Base-by-base conservation (phyloP, 2,329 filamentous ascomycete species). In the Penicillium griseofulvum region DNA sequence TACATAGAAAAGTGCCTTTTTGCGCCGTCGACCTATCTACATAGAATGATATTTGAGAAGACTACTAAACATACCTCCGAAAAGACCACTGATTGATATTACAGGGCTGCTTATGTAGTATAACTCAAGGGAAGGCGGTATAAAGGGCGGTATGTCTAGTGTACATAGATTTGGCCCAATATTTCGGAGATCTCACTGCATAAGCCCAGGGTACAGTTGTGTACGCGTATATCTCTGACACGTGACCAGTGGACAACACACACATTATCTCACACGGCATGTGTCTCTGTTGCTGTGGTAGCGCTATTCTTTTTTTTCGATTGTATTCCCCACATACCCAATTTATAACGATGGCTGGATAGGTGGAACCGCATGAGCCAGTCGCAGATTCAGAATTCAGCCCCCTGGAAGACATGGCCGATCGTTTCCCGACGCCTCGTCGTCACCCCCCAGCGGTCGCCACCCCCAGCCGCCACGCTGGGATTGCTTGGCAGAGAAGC, bases 401-500 rank as follows among this genome's bases (percentile, higher is more conserved):
- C 59, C 58, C 46, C 59, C 53, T 55, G 42, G 24, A n/a, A 41
- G 36, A 55, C 49, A 54, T 41, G 52, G 56, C 52, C 58, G 58
- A 61, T 58, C 56, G 31, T 57, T 57, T 49, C 43, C 51, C 50
- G 52, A 38, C 54, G 54, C 55, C 58, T 42, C 53, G 45, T 60
- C 59, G 60, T 62, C 61, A 63, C 58, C 16, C 28, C 28, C 44
- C 59, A 58, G 52, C 54, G 55, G 45, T 54, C 55, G 38, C 54
- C 49, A 43, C 31, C 56, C 48, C 52, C 42, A 24, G 55, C 34
- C 37, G 55, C 41, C 36, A 55, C 51, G n/a, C 36, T 41, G 19
- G 38, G 37, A 41, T 49, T 34, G 19, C 52, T 56, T 55, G 49
- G 49, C 42, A 11, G 29, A 26, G 19, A 43, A 16, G 38, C 16